These are phyloP conservation scores for Monosporascus sp. DNA, from an alignment of 2,329 filamentous ascomycete genomes.

Conservation along the genomic window DNA sequence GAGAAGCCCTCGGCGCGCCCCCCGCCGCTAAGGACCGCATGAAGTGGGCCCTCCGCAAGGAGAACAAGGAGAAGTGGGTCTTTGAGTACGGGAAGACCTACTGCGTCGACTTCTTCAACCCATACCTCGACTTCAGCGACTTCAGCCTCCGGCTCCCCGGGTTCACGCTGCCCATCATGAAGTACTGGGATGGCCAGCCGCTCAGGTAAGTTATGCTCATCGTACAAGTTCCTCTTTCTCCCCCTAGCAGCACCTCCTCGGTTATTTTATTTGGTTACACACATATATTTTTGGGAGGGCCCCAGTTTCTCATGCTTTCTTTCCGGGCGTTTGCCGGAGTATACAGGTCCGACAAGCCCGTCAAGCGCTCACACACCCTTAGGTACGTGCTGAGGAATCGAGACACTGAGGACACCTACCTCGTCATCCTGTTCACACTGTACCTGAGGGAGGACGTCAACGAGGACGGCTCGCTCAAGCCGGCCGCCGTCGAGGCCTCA, in stretches of 20 bases:
- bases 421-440: constrained; percentile 77
- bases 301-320: constrained; percentile 2
- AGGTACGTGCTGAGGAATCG: constrained; percentile 90
- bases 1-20: constrained; percentile 47
- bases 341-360: constrained; percentile 12
- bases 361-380: constrained; percentile 71
- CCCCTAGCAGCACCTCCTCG: constrained; percentile 19
- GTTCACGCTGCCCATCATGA: constrained; percentile 67
- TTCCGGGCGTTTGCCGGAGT: not conserved
- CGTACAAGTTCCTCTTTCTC: constrained; percentile 9
- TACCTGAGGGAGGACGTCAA: constrained; percentile 63
- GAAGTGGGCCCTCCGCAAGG: constrained; percentile 51
- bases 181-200: constrained; percentile 75
- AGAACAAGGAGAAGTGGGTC: constrained; percentile 46
- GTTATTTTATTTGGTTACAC: not conserved
- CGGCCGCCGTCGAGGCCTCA: constrained; percentile 25
- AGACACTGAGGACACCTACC: constrained; percentile 65
- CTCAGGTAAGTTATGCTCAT: constrained; percentile 53
- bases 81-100: constrained; percentile 51
- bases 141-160: constrained; percentile 68
- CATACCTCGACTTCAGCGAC: constrained; percentile 78
- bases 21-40: constrained; percentile 46
- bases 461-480: constrained; percentile 51
- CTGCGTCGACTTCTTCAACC: constrained; percentile 74
- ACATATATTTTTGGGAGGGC: too few species aligned